Evolutionary conservation across 2,329 filamentous ascomycete species (phyloP).

Genomic region (Bipolaris gigantea): DNA sequence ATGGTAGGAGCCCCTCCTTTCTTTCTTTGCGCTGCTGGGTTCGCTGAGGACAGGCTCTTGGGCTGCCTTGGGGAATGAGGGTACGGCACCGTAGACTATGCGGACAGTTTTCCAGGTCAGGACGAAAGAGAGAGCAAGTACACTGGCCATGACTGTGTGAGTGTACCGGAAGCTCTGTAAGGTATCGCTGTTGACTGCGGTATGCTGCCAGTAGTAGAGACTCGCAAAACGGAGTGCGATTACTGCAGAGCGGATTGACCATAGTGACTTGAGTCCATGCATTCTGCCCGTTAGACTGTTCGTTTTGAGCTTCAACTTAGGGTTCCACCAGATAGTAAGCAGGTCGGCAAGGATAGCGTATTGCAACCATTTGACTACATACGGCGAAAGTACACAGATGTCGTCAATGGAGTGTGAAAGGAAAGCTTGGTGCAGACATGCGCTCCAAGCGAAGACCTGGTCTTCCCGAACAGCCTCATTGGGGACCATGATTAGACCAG

Average conservation of each 20-base stretch:
- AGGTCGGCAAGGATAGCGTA: conserved; percentile 54
- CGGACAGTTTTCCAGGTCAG: conserved; percentile 58
- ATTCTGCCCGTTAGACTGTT: conserved; percentile 56
- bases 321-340: conserved; percentile 68
- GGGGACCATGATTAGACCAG: conserved; percentile 26
- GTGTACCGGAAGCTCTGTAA: conserved; percentile 48
- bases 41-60: conserved; percentile 31
- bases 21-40: conserved; percentile 21
- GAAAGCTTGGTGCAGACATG: conserved; percentile 29
- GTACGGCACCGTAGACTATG: conserved; percentile 52
- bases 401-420: conserved; percentile 22
- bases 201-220: conserved; percentile 35
- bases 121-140: conserved; percentile 26
- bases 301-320: conserved; percentile 65
- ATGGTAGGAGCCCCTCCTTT: conserved; percentile 30
- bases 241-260: conserved; percentile 64
- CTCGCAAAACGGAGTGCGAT: conserved; percentile 57
- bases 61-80: conserved; percentile 28
- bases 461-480: conserved; percentile 9
- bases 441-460: conserved; percentile 14
- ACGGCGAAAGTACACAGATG: conserved; percentile 32
- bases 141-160: conserved; percentile 58
- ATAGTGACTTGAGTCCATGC: conserved; percentile 65
- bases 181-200: conserved; percentile 22
- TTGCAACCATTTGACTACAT: conserved; percentile 20